Evolutionary conservation across 176 grass and related monocot species (phyloP), one percentile per base, ranked within the genome.

Genomic region (Saccharum spontaneum): DNA sequence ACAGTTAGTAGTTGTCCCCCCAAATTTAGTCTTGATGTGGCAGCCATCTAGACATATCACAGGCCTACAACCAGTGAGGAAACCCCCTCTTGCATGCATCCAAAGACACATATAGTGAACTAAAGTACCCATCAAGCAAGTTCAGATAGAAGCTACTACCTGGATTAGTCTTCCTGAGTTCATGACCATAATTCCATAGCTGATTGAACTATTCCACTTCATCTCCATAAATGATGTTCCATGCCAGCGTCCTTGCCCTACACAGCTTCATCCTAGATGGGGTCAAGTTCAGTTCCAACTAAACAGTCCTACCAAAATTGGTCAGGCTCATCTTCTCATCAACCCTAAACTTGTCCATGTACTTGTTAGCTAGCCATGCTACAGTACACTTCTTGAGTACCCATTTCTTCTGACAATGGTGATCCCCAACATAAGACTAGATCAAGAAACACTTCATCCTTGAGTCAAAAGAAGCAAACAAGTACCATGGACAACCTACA

Each of bases 1-100:
- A 7, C n/a, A 6, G 76, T 79, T 0, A 64, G 37, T 4, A 79
- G 34, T 9, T 65, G 76, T 22, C 52, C 52, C 28, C 12, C 50
- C 31, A 60, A 37, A 77, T 13, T 77, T 77, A 12, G 48, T 77
- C 50, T 79, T 65, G 13, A 79, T 79, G 28, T 28, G 28, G 28
- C 28, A 28, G 28, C 28, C 28, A 28, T 28, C 28, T 28, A 28
- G 28, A 28, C 46, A 77, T 12, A 77, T 57, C 8, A 39, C 4
- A 3, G 50, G 49, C 20, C 31, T 31, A 0, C 74, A 77, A 0
- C 22, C 20, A 23, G 1, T n/a, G 22, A 72, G 69, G 5, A 72
- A 72, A n/a, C 69, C 38, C 38, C 7, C 69, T 28, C 28, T 72
- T 43, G 9, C 68, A 70, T 3, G 68, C 34, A 70, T 72, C 39